A percentile compares a stretch with the other conserved stretches of the same genome.
Evolutionary conservation across 179 eudicot species (phyloP).

Genomic region (Silene noctiflora): DNA sequence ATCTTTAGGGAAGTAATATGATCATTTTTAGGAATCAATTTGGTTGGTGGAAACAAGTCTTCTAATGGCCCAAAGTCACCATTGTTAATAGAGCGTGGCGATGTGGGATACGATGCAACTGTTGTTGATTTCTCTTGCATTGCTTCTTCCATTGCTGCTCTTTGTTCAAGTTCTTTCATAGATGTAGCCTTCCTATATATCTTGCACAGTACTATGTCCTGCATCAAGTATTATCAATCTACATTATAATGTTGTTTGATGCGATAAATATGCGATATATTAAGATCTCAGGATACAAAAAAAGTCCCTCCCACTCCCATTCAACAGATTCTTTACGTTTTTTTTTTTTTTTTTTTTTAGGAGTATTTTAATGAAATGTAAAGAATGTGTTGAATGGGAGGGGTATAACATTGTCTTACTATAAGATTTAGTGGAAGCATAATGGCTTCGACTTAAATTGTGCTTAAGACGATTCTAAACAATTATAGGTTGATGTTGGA

Average conservation of each 20-base stretch:
- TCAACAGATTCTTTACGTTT: too few relatives aligned
- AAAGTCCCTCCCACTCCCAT: too few relatives aligned
- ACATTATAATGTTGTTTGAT: background rate
- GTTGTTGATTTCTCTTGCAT: constrained; percentile 21
- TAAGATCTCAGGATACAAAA: too few relatives aligned
- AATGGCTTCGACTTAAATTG: background rate
- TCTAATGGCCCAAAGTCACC: constrained; percentile 20
- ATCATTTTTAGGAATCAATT: background rate
- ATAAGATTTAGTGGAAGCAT: background rate
- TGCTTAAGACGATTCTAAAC: background rate
- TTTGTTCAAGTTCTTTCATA: constrained; percentile 64
- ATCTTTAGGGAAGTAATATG: constrained; percentile 19
- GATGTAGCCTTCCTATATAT: constrained; percentile 73
- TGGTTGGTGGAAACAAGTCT: constrained; percentile 17
- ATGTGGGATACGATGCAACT: constrained; percentile 27
- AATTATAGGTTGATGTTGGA: background rate
- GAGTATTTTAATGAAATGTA: too few relatives aligned
- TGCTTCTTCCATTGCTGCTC: constrained; percentile 63
- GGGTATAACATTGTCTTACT: too few relatives aligned
- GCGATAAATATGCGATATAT: background rate
- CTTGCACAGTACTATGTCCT: constrained; percentile 75
- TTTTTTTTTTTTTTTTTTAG: too few relatives aligned
- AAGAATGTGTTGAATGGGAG: too few relatives aligned
- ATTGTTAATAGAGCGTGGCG: constrained; percentile 32
- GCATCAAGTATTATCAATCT: constrained; percentile 7